Percentiles rank a stretch among this genome's conserved stretches.
These are phyloP conservation scores for Heliosperma pusillum DNA, from an alignment of 148 eudicot species.

Conservation along the genomic window DNA sequence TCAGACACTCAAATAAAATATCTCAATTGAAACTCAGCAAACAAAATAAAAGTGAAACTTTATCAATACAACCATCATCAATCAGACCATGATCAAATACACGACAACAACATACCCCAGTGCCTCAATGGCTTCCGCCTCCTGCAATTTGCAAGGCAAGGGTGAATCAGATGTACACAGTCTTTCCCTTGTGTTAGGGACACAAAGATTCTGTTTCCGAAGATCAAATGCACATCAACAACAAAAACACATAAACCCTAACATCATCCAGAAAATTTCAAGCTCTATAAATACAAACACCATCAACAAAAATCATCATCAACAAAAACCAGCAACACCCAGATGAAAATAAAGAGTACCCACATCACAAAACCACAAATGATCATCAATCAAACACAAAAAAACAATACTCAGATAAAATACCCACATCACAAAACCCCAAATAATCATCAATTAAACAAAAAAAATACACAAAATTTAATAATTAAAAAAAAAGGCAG, in stretches of 20 bases:
- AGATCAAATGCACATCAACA: not conserved
- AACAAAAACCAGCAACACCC: constrained; percentile 5
- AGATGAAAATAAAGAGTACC: not conserved
- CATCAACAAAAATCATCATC: not conserved
- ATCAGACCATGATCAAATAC: not conserved
- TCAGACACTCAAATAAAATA: too few relatives aligned
- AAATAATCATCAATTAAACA: constrained; percentile 16
- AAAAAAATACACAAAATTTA: constrained; percentile 7
- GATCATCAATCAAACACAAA: constrained; percentile 9
- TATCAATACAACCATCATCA: constrained; percentile 5
- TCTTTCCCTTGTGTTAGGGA: too few relatives aligned
- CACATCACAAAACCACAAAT: constrained; percentile 9
- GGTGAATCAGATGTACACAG: too few relatives aligned
- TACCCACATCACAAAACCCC: constrained; percentile 12
- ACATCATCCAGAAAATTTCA: not conserved
- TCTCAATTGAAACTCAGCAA: not conserved
- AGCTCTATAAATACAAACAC: not conserved
- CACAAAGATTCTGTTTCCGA: too few relatives aligned
- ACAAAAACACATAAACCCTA: not conserved
- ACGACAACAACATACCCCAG: not conserved
- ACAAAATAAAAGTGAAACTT: not conserved
- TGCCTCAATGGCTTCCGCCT: too few relatives aligned
- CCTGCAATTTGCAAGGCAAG: too few relatives aligned
- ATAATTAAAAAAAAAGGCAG: not conserved
- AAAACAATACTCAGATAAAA: not conserved